Conservation (phyloP, 2,329 filamentous ascomycete species). For the Paracamarosporium sp. region DNA sequence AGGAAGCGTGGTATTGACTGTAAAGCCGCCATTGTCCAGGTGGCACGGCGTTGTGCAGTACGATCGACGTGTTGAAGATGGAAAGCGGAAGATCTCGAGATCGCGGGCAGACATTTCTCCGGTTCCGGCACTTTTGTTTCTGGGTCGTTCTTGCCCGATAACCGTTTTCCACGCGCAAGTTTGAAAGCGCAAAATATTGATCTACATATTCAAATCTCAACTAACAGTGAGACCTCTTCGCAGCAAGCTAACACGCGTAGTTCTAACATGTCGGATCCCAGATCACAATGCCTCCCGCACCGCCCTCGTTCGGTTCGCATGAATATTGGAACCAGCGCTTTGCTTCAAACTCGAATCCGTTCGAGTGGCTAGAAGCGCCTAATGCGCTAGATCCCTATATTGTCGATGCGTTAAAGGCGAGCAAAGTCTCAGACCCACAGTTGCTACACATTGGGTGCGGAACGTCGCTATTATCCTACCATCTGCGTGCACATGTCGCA, state of each 20-base stretch:
- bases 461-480: slow-evolving; percentile 45
- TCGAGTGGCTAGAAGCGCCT: slow-evolving; percentile 48
- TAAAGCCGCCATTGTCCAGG: slow-evolving; percentile 38
- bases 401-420: slow-evolving; percentile 24
- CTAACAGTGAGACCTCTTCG: slow-evolving; percentile 20
- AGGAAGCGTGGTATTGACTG: slow-evolving; percentile 45
- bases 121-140: background rate
- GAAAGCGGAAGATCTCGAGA: slow-evolving; percentile 17
- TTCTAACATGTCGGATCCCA: slow-evolving; percentile 11
- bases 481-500: slow-evolving; percentile 40
- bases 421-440: slow-evolving; percentile 20
- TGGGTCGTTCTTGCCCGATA: background rate
- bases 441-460: slow-evolving; percentile 50
- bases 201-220: background rate
- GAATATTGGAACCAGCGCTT: slow-evolving; percentile 49
- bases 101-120: slow-evolving; percentile 12
- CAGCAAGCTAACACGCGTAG: slow-evolving; percentile 8
- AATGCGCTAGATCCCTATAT: slow-evolving; percentile 37
- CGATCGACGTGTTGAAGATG: slow-evolving; percentile 22
- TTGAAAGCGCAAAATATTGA: background rate
- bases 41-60: slow-evolving; percentile 19
- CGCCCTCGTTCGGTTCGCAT: slow-evolving; percentile 42
- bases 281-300: slow-evolving; percentile 25
- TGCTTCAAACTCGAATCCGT: slow-evolving; percentile 37
- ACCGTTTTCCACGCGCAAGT: background rate